A percentile compares a stretch with the other conserved stretches of the same genome.
phyloP scores from a whole-genome alignment of 1,284 basidiomycete genomes.

The Apiotrichum akiyoshidainum region DNA sequence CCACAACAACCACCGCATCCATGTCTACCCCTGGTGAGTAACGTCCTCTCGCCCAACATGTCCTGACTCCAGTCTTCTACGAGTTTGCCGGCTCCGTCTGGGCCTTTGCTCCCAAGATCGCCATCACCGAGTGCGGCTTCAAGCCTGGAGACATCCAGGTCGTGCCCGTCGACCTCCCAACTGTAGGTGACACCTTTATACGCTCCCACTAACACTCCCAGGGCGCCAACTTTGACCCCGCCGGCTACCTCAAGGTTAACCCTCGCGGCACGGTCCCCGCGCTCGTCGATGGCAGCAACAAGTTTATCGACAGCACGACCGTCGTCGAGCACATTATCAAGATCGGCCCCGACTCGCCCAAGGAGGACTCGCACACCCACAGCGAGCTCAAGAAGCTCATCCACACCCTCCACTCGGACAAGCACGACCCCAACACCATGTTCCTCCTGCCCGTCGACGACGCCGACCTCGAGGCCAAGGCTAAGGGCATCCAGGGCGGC shows the following conservation, averaged over 20 bases:
- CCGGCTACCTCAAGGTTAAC: slow-evolving; percentile 58
- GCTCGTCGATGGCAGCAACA: slow-evolving; percentile 46
- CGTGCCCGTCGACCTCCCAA: slow-evolving; percentile 35
- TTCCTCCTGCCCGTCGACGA: slow-evolving; percentile 57
- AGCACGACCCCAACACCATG: slow-evolving; percentile 59
- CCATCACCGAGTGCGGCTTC: slow-evolving; percentile 40
- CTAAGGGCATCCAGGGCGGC: slow-evolving; percentile 45
- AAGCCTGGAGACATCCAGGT: slow-evolving; percentile 33
- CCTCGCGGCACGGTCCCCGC: slow-evolving; percentile 59
- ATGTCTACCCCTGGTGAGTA: not conserved
- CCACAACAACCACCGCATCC: not conserved
- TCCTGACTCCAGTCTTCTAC: slow-evolving; percentile 28
- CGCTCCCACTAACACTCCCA: slow-evolving; percentile 26
- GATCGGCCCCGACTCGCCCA: slow-evolving; percentile 52
- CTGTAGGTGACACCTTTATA: slow-evolving; percentile 23
- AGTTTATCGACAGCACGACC: slow-evolving; percentile 31
- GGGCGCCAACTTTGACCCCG: slow-evolving; percentile 63
- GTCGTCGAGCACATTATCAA: slow-evolving; percentile 57
- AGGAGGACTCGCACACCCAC: slow-evolving; percentile 29
- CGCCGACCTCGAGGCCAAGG: slow-evolving; percentile 56
- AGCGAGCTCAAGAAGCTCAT: slow-evolving; percentile 36
- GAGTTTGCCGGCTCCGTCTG: slow-evolving; percentile 41
- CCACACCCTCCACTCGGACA: slow-evolving; percentile 56
- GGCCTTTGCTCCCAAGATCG: slow-evolving; percentile 46
- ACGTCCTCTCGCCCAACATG: not conserved